A percentile compares a stretch with the other conserved stretches of the same genome.
These are phyloP conservation scores for Skeletonema tropicum DNA, from an alignment of 108 stramenopile species.

Conservation along the genomic window DNA sequence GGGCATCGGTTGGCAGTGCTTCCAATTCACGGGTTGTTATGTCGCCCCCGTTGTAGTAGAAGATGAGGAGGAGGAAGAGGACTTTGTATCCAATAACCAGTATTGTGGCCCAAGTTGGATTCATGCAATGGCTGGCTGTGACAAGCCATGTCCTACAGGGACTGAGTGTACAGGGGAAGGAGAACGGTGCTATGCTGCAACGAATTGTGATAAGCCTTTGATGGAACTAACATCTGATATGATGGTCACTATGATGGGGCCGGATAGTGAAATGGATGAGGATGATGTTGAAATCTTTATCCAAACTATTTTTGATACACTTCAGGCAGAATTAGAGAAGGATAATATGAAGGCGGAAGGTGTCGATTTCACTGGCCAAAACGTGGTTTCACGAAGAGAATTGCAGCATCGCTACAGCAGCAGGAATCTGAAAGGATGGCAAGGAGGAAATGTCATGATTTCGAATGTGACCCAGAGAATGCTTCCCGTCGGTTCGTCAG, in stretches of 20 bases:
- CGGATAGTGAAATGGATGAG: neutral
- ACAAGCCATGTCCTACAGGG: neutral
- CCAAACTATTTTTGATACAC: neutral
- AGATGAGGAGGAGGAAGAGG: neutral
- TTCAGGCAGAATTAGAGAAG: neutral
- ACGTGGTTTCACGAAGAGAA: neutral
- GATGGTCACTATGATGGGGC: neutral
- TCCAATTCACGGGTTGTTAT: slow-evolving; percentile 18
- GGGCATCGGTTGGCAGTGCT: slow-evolving; percentile 1
- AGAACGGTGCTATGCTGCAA: slow-evolving; percentile 1
- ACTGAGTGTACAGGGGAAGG: neutral
- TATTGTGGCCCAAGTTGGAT: neutral
- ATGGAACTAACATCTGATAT: slow-evolving; percentile 2
- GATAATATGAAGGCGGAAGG: neutral
- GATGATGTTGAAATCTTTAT: neutral
- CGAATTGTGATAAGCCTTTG: slow-evolving; percentile 12
- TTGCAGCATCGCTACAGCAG: neutral
- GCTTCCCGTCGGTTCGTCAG: neutral
- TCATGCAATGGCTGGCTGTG: slow-evolving; percentile 5
- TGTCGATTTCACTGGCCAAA: slow-evolving; percentile 1
- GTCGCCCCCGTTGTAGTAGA: neutral
- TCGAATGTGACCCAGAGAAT: slow-evolving; percentile 1
- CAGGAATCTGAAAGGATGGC: neutral
- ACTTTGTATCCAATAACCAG: neutral
- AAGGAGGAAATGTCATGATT: neutral